These are phyloP conservation scores for Boletus subcaerulescens DNA, from an alignment of 768 basidiomycete genomes.

Conservation along the genomic window DNA sequence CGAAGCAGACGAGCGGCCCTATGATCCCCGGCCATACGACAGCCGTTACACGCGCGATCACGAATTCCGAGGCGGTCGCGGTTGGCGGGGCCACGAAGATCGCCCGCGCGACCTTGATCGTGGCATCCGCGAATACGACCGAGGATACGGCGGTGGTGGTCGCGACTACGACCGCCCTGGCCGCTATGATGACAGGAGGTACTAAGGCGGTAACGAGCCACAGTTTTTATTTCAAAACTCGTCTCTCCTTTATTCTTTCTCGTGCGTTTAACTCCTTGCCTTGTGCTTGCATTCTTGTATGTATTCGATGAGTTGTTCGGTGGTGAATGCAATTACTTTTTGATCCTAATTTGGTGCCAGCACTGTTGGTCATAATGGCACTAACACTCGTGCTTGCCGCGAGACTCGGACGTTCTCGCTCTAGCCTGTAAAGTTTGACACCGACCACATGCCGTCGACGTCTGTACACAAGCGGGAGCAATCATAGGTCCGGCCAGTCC, in stretches of 20 bases:
- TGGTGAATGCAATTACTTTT: constrained; percentile 21
- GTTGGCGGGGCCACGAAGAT: constrained; percentile 32
- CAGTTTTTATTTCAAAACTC: constrained; percentile 2
- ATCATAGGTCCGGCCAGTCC: too few species aligned
- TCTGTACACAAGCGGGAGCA: too few species aligned
- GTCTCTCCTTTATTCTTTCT: not conserved
- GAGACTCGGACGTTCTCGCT: constrained; percentile 11
- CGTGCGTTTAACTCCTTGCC: not conserved
- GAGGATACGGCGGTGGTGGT: constrained; percentile 29
- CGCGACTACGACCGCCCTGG: constrained; percentile 40
- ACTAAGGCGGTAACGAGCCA: constrained; percentile 25
- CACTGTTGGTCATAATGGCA: too few species aligned
- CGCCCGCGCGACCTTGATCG: constrained; percentile 32
- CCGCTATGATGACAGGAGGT: constrained; percentile 44
- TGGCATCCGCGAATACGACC: constrained; percentile 41
- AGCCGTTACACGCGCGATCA: constrained; percentile 74
- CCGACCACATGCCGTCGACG: too few species aligned
- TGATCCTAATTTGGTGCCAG: not conserved
- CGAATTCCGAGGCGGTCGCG: constrained; percentile 47
- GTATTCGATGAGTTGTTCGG: constrained; percentile 21
- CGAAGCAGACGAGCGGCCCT: constrained; percentile 70
- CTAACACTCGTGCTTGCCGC: not conserved
- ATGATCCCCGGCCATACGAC: constrained; percentile 91
- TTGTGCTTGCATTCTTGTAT: constrained; percentile 15
- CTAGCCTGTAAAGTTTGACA: too few species aligned